Percentiles rank a stretch among this genome's conserved stretches.
phyloP scores from a whole-genome alignment of 106 monocot species.

The Agapanthus africanus region DNA sequence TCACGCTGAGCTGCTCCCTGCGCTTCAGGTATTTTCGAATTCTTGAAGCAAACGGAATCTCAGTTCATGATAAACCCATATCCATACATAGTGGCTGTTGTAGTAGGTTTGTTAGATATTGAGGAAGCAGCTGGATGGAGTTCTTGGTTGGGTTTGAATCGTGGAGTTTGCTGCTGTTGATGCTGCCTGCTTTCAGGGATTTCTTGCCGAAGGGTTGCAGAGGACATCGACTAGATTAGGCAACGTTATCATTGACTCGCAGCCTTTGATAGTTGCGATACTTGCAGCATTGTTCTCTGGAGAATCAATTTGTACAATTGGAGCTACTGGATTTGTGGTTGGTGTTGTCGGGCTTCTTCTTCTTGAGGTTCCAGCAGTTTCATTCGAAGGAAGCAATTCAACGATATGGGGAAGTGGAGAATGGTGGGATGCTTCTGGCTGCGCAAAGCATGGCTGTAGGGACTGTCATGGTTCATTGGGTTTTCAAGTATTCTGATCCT shows the following conservation, averaged over 20 bases:
- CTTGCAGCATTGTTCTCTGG: constrained; percentile 87
- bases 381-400: constrained; percentile 40
- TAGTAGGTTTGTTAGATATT: no score
- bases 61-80: no score
- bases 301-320: constrained; percentile 80
- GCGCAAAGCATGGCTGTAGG: constrained; percentile 99
- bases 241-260: constrained; percentile 99
- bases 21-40: no score
- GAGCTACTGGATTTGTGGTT: constrained; percentile 65
- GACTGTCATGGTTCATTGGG: constrained; percentile 98
- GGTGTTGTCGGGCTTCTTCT: constrained; percentile 92
- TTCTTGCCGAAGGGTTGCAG: no score
- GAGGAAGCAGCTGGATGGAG: no score
- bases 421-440: constrained; percentile 99
- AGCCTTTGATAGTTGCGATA: constrained; percentile 87
- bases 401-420: constrained; percentile 96
- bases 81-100: no score
- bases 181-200: no score
- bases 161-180: no score
- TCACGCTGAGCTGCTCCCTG: no score
- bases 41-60: no score
- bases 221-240: no score
- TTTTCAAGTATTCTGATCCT: constrained; percentile 96
- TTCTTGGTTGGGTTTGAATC: no score
- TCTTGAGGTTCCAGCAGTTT: constrained; percentile 91